A percentile compares a stretch with the other conserved stretches of the same genome.
Evolutionary conservation across 202 grass and related monocot genomes (phyloP).

Genomic region (Panicum hallii): DNA sequence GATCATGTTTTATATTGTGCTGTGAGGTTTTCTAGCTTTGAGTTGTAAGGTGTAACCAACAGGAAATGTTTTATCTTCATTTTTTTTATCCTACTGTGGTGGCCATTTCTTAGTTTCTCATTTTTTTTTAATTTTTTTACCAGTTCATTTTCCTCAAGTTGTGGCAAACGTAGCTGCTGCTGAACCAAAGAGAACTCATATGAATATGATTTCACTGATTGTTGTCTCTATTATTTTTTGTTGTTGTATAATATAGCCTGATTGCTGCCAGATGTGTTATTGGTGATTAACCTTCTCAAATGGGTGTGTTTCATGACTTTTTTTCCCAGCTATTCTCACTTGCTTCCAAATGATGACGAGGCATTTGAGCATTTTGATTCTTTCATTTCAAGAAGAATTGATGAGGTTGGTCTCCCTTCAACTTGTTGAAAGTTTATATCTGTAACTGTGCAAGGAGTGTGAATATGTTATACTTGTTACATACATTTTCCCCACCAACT

Average conservation of each 20-base stretch:
- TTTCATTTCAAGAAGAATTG: constrained; percentile 75
- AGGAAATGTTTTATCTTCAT: background rate
- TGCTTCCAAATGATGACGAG: constrained; percentile 96
- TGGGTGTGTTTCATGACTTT: constrained; percentile 18
- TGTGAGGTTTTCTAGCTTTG: constrained; percentile 1
- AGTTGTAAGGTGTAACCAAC: background rate
- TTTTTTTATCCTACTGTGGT: constrained; percentile 2
- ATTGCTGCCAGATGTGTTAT: constrained; percentile 27
- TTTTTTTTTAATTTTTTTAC: background rate
- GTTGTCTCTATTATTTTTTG: constrained; percentile 9
- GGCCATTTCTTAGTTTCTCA: constrained; percentile 11
- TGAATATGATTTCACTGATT: background rate
- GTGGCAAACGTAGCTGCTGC: background rate
- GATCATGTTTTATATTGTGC: background rate
- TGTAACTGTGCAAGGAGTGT: constrained; percentile 2
- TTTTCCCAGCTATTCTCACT: constrained; percentile 76
- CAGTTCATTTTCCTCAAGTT: constrained; percentile 23
- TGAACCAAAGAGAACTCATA: constrained; percentile 16
- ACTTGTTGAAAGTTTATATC: constrained; percentile 5
- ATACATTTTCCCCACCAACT: background rate
- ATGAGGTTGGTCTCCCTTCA: constrained; percentile 69
- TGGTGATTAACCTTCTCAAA: constrained; percentile 29
- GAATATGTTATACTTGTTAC: background rate
- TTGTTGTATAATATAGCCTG: constrained; percentile 9
- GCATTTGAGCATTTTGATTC: constrained; percentile 90